These are phyloP conservation scores for Clonostachys rhizophaga DNA, from an alignment of 2,329 filamentous ascomycete species.

Conservation along the genomic window DNA sequence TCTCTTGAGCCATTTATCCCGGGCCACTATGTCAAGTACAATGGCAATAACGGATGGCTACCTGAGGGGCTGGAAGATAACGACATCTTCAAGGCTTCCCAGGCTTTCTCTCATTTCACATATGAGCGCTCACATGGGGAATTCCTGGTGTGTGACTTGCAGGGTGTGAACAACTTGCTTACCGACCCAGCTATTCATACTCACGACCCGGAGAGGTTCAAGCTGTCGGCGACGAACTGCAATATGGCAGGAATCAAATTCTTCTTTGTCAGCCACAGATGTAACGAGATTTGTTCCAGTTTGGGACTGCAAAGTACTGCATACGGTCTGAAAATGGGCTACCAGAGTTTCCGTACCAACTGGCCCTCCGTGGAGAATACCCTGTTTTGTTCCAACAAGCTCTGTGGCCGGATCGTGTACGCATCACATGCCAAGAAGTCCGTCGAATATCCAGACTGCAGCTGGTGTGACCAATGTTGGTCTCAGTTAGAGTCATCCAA, in stretches of 20 bases:
- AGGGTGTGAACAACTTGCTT: conserved; percentile 25
- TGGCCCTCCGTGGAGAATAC: conserved; percentile 21
- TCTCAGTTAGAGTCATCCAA: conserved; percentile 16
- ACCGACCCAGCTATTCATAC: conserved; percentile 32
- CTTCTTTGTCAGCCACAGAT: conserved; percentile 26
- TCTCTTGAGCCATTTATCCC: conserved; percentile 28
- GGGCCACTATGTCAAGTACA: conserved; percentile 31
- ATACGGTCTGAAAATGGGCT: conserved; percentile 9
- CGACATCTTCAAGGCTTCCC: conserved; percentile 19
- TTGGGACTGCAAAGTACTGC: conserved; percentile 18
- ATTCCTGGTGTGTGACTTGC: conserved; percentile 26
- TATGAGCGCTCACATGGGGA: conserved; percentile 30
- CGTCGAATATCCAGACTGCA: conserved; percentile 12
- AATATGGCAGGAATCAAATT: conserved; percentile 26
- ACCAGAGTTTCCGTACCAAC: conserved; percentile 16
- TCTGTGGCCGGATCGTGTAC: conserved; percentile 25
- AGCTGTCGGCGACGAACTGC: conserved; percentile 22
- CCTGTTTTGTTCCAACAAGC: conserved; percentile 31
- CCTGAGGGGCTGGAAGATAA: conserved; percentile 12
- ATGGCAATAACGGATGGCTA: conserved; percentile 23
- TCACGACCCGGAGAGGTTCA: conserved; percentile 20
- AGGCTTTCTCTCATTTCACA: conserved; percentile 35
- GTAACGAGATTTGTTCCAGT: conserved; percentile 21
- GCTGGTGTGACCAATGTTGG: conserved; percentile 25
- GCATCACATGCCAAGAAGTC: conserved; percentile 11